These are phyloP conservation scores for Hirschioporus abietinus DNA, from an alignment of 768 basidiomycete species.

Conservation along the genomic window DNA sequence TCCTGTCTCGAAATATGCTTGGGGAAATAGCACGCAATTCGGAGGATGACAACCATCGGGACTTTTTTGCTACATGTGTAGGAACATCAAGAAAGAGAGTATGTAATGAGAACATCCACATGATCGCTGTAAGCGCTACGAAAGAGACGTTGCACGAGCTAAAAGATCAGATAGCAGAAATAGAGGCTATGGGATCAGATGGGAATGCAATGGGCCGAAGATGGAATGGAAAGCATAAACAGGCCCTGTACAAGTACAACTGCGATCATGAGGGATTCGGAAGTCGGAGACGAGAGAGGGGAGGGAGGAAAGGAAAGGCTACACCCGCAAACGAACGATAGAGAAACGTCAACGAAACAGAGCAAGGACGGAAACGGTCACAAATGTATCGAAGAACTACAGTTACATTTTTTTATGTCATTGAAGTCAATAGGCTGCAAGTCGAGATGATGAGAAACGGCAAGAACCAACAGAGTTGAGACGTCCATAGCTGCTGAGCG, in stretches of 20 bases:
- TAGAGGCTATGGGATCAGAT: not conserved
- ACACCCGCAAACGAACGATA: not conserved
- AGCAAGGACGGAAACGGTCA: not conserved
- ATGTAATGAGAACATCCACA: not conserved
- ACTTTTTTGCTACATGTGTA: not conserved
- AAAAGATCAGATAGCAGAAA: not conserved
- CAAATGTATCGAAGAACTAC: not conserved
- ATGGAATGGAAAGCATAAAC: not conserved
- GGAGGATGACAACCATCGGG: not conserved
- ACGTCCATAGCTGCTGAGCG: not conserved
- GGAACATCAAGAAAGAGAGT: not conserved
- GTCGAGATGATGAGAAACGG: not conserved
- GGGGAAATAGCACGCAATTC: no score
- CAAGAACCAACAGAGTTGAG: not conserved
- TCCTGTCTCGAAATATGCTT: no score
- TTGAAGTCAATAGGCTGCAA: constrained; percentile 1
- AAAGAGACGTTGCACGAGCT: not conserved
- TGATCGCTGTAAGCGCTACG: not conserved
- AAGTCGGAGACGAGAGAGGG: not conserved
- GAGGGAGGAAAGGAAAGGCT: not conserved
- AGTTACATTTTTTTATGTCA: constrained; percentile 2
- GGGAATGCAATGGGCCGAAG: not conserved
- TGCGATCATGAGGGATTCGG: not conserved
- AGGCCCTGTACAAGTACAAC: constrained; percentile 1
- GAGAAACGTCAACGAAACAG: constrained; percentile 1